Evolutionary conservation across 345 rosid genomes (phyloP), one percentile per base, ranked within the genome.

Genomic region (Populus pruinosa): DNA sequence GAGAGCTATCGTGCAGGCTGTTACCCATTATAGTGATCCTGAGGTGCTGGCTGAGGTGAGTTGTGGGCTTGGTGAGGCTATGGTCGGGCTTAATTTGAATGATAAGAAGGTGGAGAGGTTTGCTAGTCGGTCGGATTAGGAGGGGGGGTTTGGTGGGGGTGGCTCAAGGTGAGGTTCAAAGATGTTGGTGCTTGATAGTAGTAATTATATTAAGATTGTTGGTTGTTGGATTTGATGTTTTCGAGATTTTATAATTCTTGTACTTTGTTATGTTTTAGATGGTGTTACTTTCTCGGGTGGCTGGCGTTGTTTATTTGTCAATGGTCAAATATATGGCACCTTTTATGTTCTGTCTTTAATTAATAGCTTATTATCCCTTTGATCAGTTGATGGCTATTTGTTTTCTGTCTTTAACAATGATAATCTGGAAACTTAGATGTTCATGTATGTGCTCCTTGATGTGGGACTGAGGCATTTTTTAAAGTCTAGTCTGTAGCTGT

Each of bases 11-110:
- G 84, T 81, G 47, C 84, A 81, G 77, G 84, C 84, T 13, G 84
- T 81, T 3, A 81, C 84, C 5, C 81, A 81, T 64, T 81, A 77
- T 35, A 82, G 76, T 33, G 84, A 82, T 8, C 81, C 84, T 13
- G 50, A 69, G 2, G 25, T 82, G 76, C 44, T 82, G 59, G 79
- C 84, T 5, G 84, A 81, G 43, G 84, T 82, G 25, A 82, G 85
- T 31, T 82, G 85, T 31, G 85, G 82, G 20, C 85, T 82, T 17
- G 85, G 85, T 18, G 85, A 82, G 67, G 82, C 85, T 59, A 82
- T 82, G 85, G 85, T 82, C 21, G 85, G 85, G 21, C 67, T 82
- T 17, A 82, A 78, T 78, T 72, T 82, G 77, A 82, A 72, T 50
- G 85, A 78, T 43, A 68, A 59, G 56, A 82, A 82, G 74, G 82